Conservation (phyloP, 2,329 filamentous ascomycete species). For the Verticillium zaregamsianum region DNA sequence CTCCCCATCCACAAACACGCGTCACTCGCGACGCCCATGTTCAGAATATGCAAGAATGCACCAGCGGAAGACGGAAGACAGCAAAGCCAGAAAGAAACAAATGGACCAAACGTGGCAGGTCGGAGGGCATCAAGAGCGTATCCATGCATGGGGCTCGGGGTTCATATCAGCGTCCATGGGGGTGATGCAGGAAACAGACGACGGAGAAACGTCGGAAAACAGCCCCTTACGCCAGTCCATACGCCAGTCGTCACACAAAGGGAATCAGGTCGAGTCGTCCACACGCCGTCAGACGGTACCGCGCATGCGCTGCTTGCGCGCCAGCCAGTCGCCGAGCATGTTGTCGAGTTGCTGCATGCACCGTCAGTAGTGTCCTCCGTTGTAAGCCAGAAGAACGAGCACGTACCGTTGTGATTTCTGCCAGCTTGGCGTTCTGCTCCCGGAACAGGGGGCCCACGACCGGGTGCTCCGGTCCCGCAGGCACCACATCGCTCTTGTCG, state of each 20-base stretch:
- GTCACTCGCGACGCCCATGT: no score
- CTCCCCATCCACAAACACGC: background rate
- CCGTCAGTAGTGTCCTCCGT: constrained; percentile 14
- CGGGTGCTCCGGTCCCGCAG: constrained; percentile 80
- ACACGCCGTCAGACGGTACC: constrained; percentile 33
- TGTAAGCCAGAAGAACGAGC: background rate
- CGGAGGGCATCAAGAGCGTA: constrained; percentile 3
- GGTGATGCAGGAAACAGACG: background rate
- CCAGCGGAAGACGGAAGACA: background rate
- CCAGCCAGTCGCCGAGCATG: constrained; percentile 78
- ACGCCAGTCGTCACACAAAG: constrained; percentile 3
- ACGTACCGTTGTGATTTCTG: constrained; percentile 76
- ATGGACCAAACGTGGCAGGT: background rate
- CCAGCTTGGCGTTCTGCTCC: constrained; percentile 80
- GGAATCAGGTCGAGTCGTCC: background rate
- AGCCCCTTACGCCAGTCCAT: background rate
- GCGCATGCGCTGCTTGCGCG: constrained; percentile 62
- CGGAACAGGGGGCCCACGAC: constrained; percentile 76
- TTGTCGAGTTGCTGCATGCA: constrained; percentile 68
- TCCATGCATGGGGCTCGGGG: constrained; percentile 14
- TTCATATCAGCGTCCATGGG: constrained; percentile 16
- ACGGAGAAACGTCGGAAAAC: background rate
- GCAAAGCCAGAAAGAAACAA: background rate
- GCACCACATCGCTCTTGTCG: constrained; percentile 79
- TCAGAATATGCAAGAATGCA: background rate